Evolutionary conservation across 129 eudicot genomes (phyloP).

Genomic region (Helianthus annuus): DNA sequence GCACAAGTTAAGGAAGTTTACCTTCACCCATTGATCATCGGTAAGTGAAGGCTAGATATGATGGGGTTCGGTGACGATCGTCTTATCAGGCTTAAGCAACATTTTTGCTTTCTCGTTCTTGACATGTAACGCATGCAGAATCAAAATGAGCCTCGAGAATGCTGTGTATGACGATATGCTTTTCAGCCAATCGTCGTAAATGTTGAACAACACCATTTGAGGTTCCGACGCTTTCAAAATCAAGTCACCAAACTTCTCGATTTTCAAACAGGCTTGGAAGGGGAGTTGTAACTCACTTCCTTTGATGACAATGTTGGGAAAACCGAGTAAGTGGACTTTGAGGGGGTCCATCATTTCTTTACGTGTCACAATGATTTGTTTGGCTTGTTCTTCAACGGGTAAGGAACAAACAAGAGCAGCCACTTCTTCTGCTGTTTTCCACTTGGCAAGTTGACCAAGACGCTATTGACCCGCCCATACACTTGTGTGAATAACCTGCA

Average conservation of each 20-base stretch:
- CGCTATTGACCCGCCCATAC: too few species aligned
- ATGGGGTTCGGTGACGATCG: too few species aligned
- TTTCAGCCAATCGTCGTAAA: slow-evolving; percentile 98
- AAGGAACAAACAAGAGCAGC: slow-evolving; percentile 96
- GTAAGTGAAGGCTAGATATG: too few species aligned
- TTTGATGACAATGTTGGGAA: slow-evolving; percentile 89
- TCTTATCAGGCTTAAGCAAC: slow-evolving; percentile 98
- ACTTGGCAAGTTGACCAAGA: too few species aligned
- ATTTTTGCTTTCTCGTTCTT: slow-evolving; percentile 98
- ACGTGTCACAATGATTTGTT: slow-evolving; percentile 94
- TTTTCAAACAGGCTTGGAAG: too few species aligned
- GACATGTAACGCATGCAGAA: slow-evolving; percentile 94
- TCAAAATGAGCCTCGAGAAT: slow-evolving; percentile 89
- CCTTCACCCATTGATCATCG: too few species aligned
- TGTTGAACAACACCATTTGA: slow-evolving; percentile 96
- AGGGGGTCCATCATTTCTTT: slow-evolving; percentile 97
- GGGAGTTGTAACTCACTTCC: slow-evolving; percentile 98
- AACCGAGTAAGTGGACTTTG: slow-evolving; percentile 93
- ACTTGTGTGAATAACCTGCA: too few species aligned
- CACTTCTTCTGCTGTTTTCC: slow-evolving; percentile 99
- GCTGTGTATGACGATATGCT: slow-evolving; percentile 96
- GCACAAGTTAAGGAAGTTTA: too few species aligned
- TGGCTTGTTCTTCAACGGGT: slow-evolving; percentile 99
- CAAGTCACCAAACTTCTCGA: too few species aligned
- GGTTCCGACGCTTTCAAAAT: slow-evolving; percentile 95